Base-by-base conservation (phyloP, 805 yeast species). In the Wickerhamomyces strasburgensis region DNA sequence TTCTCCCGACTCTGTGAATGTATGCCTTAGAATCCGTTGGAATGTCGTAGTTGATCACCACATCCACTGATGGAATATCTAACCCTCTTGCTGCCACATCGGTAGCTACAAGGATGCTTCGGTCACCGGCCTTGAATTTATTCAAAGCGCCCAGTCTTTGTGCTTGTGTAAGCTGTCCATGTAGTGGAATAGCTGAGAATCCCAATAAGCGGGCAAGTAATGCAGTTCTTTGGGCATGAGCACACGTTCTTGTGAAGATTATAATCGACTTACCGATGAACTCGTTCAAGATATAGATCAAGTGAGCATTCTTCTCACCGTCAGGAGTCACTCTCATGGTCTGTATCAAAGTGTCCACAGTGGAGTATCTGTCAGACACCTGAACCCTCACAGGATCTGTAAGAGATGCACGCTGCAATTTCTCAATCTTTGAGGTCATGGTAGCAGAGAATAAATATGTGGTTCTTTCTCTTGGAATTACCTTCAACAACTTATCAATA, bases 361-460 rank as follows among this genome's bases (percentile, higher is more conserved):
- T 93, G 43, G 90, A 81, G 62, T 88, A 85, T 56, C 86, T 85
- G 47, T 78, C 78, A 14, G 93, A 82, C 3, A 90, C 96, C 0
- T 96, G 87, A 33, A 94, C 87, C 47, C 88, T 77, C 3, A 89
- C 95, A 0, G 98, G 98, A 51, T 85, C 78, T 4, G 76, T 65
- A 47, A 90, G 70, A 26, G 96, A 87, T 1, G 98, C 98, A 43
- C 98, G 70, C 64, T 93, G 98, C 48, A 90, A 68, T 60, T 89
- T 89, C 52, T 89, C 98, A 52, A 90, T 88, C 58, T 93, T 93
- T 31, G 85, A 84, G 2, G 98, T 90, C 80, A 94, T 85, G 0
- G 98, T 90, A n/a, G 98, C 98, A 21, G 96, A 85, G 56, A 89
- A 90, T 38, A 90, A 64, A 52, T 82, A 87, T 0, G 93, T 84